Percentiles rank a stretch among this genome's conserved stretches.
Evolutionary conservation across 2,329 filamentous ascomycete genomes (phyloP).

Genomic region (Hirsutella minnesotensis): DNA sequence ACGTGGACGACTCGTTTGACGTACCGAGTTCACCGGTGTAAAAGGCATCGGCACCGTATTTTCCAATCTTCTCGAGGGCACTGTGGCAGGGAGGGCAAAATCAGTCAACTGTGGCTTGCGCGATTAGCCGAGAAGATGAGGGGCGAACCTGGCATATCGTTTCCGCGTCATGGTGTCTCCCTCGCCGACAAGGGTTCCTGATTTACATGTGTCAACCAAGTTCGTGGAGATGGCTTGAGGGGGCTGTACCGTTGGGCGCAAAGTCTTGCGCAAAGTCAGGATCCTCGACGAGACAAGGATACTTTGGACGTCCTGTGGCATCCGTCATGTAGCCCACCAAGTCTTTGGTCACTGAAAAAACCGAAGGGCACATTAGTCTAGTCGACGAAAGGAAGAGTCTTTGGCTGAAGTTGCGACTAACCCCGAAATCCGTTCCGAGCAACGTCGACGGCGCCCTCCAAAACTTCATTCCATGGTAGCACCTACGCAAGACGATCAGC

Average conservation of each 20-base stretch:
- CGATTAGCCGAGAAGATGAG: background rate
- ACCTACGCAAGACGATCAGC: constrained; percentile 15
- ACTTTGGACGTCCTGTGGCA: constrained; percentile 18
- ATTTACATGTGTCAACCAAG: background rate
- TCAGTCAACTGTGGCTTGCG: constrained; percentile 3
- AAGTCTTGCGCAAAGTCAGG: constrained; percentile 80
- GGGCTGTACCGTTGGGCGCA: constrained; percentile 53
- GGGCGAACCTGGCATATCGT: constrained; percentile 55
- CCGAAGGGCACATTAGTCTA: background rate
- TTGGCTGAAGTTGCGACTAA: constrained; percentile 10
- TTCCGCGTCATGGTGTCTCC: constrained; percentile 72
- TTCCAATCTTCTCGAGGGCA: constrained; percentile 66
- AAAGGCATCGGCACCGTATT: constrained; percentile 60
- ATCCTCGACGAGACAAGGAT: constrained; percentile 61
- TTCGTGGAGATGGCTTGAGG: background rate
- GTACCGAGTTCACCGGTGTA: constrained; percentile 56
- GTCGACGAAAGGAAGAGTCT: background rate
- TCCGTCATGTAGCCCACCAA: constrained; percentile 59
- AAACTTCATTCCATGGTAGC: constrained; percentile 58
- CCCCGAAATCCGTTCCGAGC: constrained; percentile 60
- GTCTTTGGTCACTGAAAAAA: constrained; percentile 52
- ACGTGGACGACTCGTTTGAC: background rate
- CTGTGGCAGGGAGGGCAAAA: constrained; percentile 6
- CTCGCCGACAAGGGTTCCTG: constrained; percentile 51
- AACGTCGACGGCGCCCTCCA: constrained; percentile 61